phyloP scores from a whole-genome alignment of 2,329 filamentous ascomycete genomes.

The Penicillium sp. region DNA sequence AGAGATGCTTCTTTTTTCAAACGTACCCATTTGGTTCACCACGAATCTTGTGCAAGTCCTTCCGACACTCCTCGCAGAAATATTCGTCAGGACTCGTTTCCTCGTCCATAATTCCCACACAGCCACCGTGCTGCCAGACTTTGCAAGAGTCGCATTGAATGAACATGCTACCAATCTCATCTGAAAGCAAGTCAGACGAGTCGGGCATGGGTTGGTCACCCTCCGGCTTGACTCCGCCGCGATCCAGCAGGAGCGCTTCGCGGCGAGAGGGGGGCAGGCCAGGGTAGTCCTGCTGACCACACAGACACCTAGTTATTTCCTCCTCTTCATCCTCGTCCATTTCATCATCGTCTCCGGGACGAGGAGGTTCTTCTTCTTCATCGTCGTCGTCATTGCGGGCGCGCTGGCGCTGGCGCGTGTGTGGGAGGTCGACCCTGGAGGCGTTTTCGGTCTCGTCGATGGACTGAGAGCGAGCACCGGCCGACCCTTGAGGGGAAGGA shows the following conservation, averaged over 20 bases:
- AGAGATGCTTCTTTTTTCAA: neutral
- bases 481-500: constrained; percentile 74
- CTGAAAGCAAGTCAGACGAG: constrained; percentile 67
- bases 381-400: constrained; percentile 65
- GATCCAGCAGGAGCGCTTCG: constrained; percentile 50
- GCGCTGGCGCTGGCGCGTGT: constrained; percentile 79
- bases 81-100: constrained; percentile 93
- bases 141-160: constrained; percentile 98
- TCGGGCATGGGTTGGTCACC: constrained; percentile 61
- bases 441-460: constrained; percentile 58
- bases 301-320: constrained; percentile 93
- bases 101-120: constrained; percentile 95
- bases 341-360: constrained; percentile 65
- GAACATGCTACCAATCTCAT: constrained; percentile 92
- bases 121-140: constrained; percentile 98
- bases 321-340: constrained; percentile 76
- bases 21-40: constrained; percentile 83
- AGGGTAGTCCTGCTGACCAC: constrained; percentile 92
- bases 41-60: constrained; percentile 85
- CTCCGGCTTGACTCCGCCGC: constrained; percentile 59
- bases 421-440: constrained; percentile 64
- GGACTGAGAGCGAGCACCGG: constrained; percentile 60
- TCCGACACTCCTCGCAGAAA: constrained; percentile 93
- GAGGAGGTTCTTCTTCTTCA: constrained; percentile 62
- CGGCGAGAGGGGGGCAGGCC: constrained; percentile 70